Evolutionary conservation across 164 flowering plant genomes (phyloP).

Genomic region (Tetrastigma voinierianum): DNA sequence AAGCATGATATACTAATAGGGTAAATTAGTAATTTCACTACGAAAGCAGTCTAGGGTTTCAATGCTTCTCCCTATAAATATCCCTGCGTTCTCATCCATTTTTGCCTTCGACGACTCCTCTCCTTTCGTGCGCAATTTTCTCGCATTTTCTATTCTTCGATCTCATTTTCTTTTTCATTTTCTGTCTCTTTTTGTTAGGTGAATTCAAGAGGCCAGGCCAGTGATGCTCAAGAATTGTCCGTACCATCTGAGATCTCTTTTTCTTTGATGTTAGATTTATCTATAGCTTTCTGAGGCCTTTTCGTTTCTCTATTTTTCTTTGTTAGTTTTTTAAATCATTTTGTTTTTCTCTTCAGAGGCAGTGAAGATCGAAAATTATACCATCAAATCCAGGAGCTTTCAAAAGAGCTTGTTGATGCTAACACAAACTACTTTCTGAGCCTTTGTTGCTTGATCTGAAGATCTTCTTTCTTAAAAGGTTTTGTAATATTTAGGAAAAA

Average conservation of each 20-base stretch:
- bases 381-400: slow-evolving; percentile 42
- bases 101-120: too few species aligned
- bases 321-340: too few species aligned
- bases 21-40: too few species aligned
- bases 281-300: slow-evolving; percentile 22
- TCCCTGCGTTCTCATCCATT: too few species aligned
- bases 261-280: slow-evolving; percentile 4
- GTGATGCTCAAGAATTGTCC: slow-evolving; percentile 28
- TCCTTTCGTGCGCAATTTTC: too few species aligned
- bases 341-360: slow-evolving; percentile 10
- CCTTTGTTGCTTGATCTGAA: slow-evolving; percentile 3
- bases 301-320: too few species aligned
- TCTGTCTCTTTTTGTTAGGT: too few species aligned
- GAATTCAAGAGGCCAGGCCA: slow-evolving; percentile 7
- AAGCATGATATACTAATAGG: too few species aligned
- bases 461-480: background rate
- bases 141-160: too few species aligned
- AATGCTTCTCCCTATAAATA: too few species aligned
- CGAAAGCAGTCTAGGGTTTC: too few species aligned
- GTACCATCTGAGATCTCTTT: slow-evolving; percentile 36
- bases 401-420: slow-evolving; percentile 29
- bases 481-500: background rate
- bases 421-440: slow-evolving; percentile 23
- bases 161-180: too few species aligned
- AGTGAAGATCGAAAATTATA: slow-evolving; percentile 26